Evolutionary conservation across 2,329 filamentous ascomycete genomes (phyloP), one percentile per base, ranked within the genome.

Genomic region (Fusarium coicis): DNA sequence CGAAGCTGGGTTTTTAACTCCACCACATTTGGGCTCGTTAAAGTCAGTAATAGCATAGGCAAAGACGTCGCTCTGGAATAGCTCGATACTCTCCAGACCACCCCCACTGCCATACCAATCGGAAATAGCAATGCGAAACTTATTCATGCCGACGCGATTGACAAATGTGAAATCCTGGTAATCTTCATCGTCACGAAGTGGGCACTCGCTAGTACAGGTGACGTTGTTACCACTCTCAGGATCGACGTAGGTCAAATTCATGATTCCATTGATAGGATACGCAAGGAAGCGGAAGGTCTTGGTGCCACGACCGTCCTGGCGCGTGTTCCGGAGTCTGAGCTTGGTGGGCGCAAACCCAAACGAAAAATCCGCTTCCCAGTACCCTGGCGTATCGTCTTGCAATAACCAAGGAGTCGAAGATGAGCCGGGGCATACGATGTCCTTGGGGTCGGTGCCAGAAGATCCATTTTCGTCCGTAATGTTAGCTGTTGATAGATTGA

Each of bases 101-200:
- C 91, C 97, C 60, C 96, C 96, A 60, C 83, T 84, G 40, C 96
- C 96, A 81, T 97, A 98, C 89, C 92, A 98, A 21, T 90, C 93
- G 5, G 92, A 93, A 66, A 99, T 92, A 77, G 97, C 93, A 60
- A 99, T 88, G 69, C 92, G 90, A 81, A 99, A 96, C 39, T 87
- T 88, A 79, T 93, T 92, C 95, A 98, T 98, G 59, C 94, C 94
- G 70, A 99, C 91, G 11, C 83, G 82, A 79, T 96, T 97, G 75
- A 97, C 93, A 76, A 99, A 97, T 74, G 90, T 88, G 80, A 98
- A 99, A 78, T 99, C 96, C 81, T 98, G 95, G 75, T 90, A 97
- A 56, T 86, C 82, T 10, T 86, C 83, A 77, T 94, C 90, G 78
- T 91, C 86, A 70, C 93, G 94, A 53, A 99, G 87, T n/a, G 95